These are phyloP conservation scores for Penicillium capsulatum DNA, from an alignment of 2,329 filamentous ascomycete species.

Conservation along the genomic window DNA sequence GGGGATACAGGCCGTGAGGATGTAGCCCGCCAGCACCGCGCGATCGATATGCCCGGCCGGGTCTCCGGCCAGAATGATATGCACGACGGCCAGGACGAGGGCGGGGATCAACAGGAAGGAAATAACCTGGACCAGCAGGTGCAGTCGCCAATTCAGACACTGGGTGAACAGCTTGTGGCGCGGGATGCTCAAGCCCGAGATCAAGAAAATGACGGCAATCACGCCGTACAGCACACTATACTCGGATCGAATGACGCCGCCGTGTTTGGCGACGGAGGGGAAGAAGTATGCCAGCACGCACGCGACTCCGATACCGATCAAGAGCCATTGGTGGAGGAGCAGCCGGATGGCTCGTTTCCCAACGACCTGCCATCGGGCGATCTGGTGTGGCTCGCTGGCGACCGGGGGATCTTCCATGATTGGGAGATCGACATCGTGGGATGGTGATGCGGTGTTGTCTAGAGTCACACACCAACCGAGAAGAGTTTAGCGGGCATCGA, in stretches of 20 bases:
- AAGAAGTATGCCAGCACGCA: constrained; percentile 54
- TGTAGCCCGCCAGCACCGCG: constrained; percentile 63
- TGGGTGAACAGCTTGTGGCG: constrained; percentile 59
- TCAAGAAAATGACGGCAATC: constrained; percentile 65
- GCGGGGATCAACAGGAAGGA: constrained; percentile 64
- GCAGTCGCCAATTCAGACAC: constrained; percentile 63
- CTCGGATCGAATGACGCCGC: constrained; percentile 38
- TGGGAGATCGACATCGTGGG: not conserved
- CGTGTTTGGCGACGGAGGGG: constrained; percentile 48
- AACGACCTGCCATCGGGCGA: constrained; percentile 12
- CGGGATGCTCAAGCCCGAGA: constrained; percentile 66
- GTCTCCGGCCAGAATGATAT: constrained; percentile 48
- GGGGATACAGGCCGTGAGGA: constrained; percentile 64
- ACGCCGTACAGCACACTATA: constrained; percentile 61
- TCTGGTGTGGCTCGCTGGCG: constrained; percentile 1
- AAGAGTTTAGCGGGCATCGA: too few relatives aligned
- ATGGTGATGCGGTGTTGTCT: too few relatives aligned
- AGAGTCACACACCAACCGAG: too few relatives aligned
- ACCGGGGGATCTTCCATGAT: constrained; percentile 8
- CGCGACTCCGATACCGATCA: constrained; percentile 56
- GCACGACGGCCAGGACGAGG: constrained; percentile 55
- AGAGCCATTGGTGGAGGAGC: constrained; percentile 58
- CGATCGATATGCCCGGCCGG: constrained; percentile 52
- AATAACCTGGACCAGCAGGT: constrained; percentile 62
- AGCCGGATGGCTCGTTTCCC: constrained; percentile 23